Conservation (phyloP, 2,329 filamentous ascomycete species). For the Biscogniauxia marginata region DNA sequence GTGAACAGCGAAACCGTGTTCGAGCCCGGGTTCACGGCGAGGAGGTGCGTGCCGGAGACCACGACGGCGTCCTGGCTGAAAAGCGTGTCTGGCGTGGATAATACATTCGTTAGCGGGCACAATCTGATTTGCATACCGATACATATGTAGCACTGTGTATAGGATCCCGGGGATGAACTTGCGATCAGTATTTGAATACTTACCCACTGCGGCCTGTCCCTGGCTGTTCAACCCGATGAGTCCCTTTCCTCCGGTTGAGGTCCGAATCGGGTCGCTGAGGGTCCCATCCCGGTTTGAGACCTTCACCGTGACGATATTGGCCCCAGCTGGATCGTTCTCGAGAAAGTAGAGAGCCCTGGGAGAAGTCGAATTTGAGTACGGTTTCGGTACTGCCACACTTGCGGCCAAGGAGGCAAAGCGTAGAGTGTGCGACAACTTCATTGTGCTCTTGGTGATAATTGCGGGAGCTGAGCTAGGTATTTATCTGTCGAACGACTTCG, state of each 20-base stretch:
- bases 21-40: conserved; percentile 34
- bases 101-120: conserved; percentile 12
- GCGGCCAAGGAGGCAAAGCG: conserved; percentile 1
- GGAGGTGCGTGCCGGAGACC: conserved; percentile 22
- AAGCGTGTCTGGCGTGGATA: not conserved
- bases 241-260: conserved; percentile 36
- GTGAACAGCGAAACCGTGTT: conserved; percentile 23
- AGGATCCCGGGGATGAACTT: too few relatives aligned
- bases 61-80: conserved; percentile 24
- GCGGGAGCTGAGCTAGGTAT: not conserved
- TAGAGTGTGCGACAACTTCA: not conserved
- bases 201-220: conserved; percentile 31
- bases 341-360: conserved; percentile 1
- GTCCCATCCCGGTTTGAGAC: conserved; percentile 32
- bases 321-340: conserved; percentile 12
- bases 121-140: too few relatives aligned
- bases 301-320: conserved; percentile 35
- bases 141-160: too few relatives aligned
- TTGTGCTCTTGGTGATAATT: not conserved
- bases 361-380: not conserved
- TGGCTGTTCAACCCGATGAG: conserved; percentile 28
- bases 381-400: not conserved
- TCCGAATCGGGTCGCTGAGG: conserved; percentile 28
- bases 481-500: not conserved
- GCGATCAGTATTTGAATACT: too few relatives aligned